These are phyloP conservation scores for Psophocarpus tetragonolobus DNA, from an alignment of 306 rosid genomes.

Conservation along the genomic window DNA sequence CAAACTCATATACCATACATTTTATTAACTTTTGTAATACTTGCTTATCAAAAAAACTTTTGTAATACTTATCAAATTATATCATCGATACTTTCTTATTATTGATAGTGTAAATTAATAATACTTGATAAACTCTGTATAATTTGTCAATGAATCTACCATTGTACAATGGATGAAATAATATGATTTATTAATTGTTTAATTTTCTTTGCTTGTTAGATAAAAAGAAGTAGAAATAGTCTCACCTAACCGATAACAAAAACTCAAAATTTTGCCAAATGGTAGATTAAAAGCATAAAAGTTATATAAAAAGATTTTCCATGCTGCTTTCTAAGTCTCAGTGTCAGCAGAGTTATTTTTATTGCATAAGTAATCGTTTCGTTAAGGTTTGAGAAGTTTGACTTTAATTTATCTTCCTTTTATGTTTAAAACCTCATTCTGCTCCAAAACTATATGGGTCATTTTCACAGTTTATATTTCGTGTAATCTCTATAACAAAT, in stretches of 20 bases:
- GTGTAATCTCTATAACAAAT: slow-evolving; percentile 13
- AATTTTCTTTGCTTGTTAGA: slow-evolving; percentile 21
- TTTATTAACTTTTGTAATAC: too few relatives aligned
- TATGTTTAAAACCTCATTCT: slow-evolving; percentile 3
- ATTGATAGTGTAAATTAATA: too few relatives aligned
- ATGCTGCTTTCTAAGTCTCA: not conserved
- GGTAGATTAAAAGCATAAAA: slow-evolving; percentile 35
- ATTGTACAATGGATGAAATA: not conserved
- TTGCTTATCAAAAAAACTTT: too few relatives aligned
- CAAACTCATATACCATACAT: too few relatives aligned
- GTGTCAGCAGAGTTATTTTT: slow-evolving; percentile 17
- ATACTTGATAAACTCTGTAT: too few relatives aligned
- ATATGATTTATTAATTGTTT: not conserved
- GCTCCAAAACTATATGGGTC: slow-evolving; percentile 13
- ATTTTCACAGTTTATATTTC: slow-evolving; percentile 18
- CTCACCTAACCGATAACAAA: slow-evolving; percentile 40
- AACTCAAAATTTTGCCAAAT: slow-evolving; percentile 25
- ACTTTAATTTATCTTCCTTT: slow-evolving; percentile 16
- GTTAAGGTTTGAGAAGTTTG: slow-evolving; percentile 17
- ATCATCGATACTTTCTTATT: too few relatives aligned
- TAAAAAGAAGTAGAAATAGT: slow-evolving; percentile 22
- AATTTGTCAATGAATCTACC: not conserved
- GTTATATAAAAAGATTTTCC: slow-evolving; percentile 10
- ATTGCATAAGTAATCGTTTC: slow-evolving; percentile 6
- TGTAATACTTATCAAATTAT: too few relatives aligned